Percentiles rank a stretch among this genome's conserved stretches.
These are phyloP conservation scores for Basidiobolus meristosporus DNA, from an alignment of 371 early-diverging fungal genomes.

Conservation along the genomic window DNA sequence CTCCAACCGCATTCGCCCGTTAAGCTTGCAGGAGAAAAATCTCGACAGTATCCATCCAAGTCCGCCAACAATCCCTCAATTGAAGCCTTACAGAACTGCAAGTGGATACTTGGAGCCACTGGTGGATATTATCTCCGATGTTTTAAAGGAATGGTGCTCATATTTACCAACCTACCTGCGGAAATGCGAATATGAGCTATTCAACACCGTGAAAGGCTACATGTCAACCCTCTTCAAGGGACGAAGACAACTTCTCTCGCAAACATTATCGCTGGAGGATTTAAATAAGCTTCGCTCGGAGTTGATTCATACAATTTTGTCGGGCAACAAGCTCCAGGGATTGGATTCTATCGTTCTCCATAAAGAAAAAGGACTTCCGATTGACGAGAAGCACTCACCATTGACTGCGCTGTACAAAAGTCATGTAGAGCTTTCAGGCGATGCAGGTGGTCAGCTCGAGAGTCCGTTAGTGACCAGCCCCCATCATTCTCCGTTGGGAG, in stretches of 20 bases:
- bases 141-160: slow-evolving; percentile 41
- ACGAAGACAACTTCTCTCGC: slow-evolving; percentile 40
- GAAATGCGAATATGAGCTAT: slow-evolving; percentile 27
- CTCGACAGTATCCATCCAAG: slow-evolving; percentile 1
- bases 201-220: slow-evolving; percentile 24
- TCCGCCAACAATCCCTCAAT: slow-evolving; percentile 18
- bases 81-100: slow-evolving; percentile 27
- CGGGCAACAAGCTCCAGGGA: slow-evolving; percentile 28
- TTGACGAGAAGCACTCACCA: slow-evolving; percentile 30
- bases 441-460: not conserved
- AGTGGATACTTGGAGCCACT: slow-evolving; percentile 37
- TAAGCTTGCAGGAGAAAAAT: not conserved
- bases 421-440: slow-evolving; percentile 23
- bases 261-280: slow-evolving; percentile 39
- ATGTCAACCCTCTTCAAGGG: slow-evolving; percentile 39
- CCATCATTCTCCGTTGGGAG: not conserved
- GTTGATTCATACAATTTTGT: slow-evolving; percentile 31
- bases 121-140: slow-evolving; percentile 45
- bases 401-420: slow-evolving; percentile 31
- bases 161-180: slow-evolving; percentile 26
- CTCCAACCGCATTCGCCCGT: not conserved
- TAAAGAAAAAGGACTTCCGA: slow-evolving; percentile 32
- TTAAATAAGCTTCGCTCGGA: slow-evolving; percentile 25
- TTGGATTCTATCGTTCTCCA: slow-evolving; percentile 39
- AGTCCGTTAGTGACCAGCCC: not conserved